Conservation (phyloP, 352 stramenopile genomes). For the Phytophthora macrochlamydospora region DNA sequence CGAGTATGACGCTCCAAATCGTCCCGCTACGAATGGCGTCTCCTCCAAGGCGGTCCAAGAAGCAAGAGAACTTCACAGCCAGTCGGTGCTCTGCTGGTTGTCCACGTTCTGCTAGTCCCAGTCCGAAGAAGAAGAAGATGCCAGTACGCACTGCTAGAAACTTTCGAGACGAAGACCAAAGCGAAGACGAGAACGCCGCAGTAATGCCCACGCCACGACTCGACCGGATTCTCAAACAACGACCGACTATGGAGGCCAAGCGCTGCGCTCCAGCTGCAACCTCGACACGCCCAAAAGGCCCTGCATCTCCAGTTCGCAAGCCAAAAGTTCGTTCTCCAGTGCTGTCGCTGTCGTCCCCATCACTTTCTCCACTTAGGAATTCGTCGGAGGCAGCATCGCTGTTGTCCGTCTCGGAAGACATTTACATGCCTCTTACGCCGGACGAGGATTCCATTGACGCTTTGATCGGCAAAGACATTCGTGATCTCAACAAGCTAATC, state of each 20-base stretch:
- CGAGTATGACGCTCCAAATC: background rate
- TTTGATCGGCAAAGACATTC: slow-evolving; percentile 56
- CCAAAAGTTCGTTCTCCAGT: slow-evolving; percentile 5
- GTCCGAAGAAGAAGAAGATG: slow-evolving; percentile 3
- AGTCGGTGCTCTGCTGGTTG: slow-evolving; percentile 7
- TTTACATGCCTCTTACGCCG: slow-evolving; percentile 12
- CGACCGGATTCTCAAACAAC: slow-evolving; percentile 41
- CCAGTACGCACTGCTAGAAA: background rate
- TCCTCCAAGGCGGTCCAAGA: slow-evolving; percentile 20
- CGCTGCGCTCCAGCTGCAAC: slow-evolving; percentile 7
- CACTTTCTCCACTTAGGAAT: slow-evolving; percentile 28
- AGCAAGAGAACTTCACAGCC: slow-evolving; percentile 7
- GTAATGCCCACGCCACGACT: slow-evolving; percentile 61
- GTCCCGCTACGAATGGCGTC: slow-evolving; percentile 11
- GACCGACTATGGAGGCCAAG: slow-evolving; percentile 39
- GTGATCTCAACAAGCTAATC: slow-evolving; percentile 47
- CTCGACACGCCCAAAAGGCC: slow-evolving; percentile 6
- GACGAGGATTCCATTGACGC: slow-evolving; percentile 51
- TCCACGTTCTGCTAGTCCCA: background rate
- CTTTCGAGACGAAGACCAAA: slow-evolving; percentile 4
- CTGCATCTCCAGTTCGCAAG: slow-evolving; percentile 5
- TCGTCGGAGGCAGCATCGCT: slow-evolving; percentile 19
- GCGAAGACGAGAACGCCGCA: slow-evolving; percentile 11
- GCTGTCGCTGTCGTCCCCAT: slow-evolving; percentile 18
- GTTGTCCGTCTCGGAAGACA: slow-evolving; percentile 31